These are phyloP conservation scores for Lophiotrema nucula DNA, from an alignment of 495 filamentous ascomycete genomes.

Conservation along the genomic window DNA sequence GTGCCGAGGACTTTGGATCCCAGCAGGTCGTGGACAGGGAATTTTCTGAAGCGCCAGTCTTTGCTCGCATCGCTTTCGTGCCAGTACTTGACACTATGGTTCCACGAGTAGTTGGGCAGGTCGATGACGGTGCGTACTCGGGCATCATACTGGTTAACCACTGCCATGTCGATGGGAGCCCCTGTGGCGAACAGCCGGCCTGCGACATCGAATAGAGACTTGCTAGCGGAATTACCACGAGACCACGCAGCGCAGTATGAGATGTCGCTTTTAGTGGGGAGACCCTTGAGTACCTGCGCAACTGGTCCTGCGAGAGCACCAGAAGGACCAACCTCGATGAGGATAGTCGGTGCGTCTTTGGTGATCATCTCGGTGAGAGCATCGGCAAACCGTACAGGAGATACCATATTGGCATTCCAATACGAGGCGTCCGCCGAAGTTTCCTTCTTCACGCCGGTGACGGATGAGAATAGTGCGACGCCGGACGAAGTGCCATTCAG, in stretches of 20 bases:
- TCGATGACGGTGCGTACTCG: background rate
- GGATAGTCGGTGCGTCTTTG: background rate
- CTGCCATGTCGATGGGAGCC: background rate
- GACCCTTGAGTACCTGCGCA: slow-evolving; percentile 28
- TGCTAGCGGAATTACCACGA: background rate
- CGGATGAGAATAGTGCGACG: slow-evolving; percentile 1
- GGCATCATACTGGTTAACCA: background rate
- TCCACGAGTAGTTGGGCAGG: slow-evolving; percentile 17
- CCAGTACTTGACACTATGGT: slow-evolving; percentile 12
- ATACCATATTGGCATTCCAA: slow-evolving; percentile 12
- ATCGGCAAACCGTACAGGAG: slow-evolving; percentile 50
- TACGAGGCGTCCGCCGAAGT: slow-evolving; percentile 31
- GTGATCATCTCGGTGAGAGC: slow-evolving; percentile 34
- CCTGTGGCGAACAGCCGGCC: slow-evolving; percentile 8
- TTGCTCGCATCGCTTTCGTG: slow-evolving; percentile 5
- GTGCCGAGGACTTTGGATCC: slow-evolving; percentile 8
- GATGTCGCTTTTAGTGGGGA: background rate
- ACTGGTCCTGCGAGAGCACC: slow-evolving; percentile 39
- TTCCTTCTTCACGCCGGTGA: background rate
- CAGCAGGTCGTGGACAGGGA: slow-evolving; percentile 5
- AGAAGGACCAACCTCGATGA: slow-evolving; percentile 43
- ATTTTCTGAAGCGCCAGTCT: slow-evolving; percentile 7
- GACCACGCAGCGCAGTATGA: slow-evolving; percentile 5
- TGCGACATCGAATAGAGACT: slow-evolving; percentile 3
- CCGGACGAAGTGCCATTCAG: background rate